Evolutionary conservation across 108 stramenopile genomes (phyloP), one percentile per base, ranked within the genome.

Genomic region (Pelagomonas calceolata): DNA sequence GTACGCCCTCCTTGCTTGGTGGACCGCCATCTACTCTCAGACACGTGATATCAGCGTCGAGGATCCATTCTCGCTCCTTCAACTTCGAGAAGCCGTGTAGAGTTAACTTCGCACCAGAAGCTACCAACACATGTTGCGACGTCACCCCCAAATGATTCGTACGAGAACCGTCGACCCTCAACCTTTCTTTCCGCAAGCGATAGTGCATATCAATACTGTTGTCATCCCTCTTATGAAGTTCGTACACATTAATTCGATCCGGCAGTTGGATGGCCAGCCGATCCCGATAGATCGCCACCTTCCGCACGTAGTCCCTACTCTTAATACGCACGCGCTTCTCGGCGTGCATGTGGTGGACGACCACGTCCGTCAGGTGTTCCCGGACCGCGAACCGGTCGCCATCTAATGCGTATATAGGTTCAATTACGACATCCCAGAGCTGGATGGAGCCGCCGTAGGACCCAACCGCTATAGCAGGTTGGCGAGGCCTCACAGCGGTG

Each of bases 311-410:
- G 68, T 85, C 87, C 31, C 82, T 66, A 51, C 80, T 85, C 75
- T 81, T 85, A 65, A 88, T 85, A 29, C 81, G 78, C 17, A 85
- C 84, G 72, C 82, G 79, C 67, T 85, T 81, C 71, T 88, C 85
- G 18, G 84, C 79, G 21, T 76, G 16, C 32, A 88, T 72, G 71
- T 88, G 85, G 72, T 85, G 84, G 29, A 88, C 84, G 39, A 88
- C 73, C 32, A 88, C 85, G 73, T 86, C 85, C 33, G 85, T 88
- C 78, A 88, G 71, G 69, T 75, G 74, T 68, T 88, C 87, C 9
- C 85, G 77, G 73, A 84, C 83, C 10, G 84, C 85, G 63, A 72
- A 86, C 17, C 85, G 79, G 45, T 88, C 87, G 66, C 70, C n/a
- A 73, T 80, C 80, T 0, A 86, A 64, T 16, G 76, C 79, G 66